These are phyloP conservation scores for Fagopyrum homotropicum DNA, from an alignment of 148 eudicot genomes.

Conservation along the genomic window DNA sequence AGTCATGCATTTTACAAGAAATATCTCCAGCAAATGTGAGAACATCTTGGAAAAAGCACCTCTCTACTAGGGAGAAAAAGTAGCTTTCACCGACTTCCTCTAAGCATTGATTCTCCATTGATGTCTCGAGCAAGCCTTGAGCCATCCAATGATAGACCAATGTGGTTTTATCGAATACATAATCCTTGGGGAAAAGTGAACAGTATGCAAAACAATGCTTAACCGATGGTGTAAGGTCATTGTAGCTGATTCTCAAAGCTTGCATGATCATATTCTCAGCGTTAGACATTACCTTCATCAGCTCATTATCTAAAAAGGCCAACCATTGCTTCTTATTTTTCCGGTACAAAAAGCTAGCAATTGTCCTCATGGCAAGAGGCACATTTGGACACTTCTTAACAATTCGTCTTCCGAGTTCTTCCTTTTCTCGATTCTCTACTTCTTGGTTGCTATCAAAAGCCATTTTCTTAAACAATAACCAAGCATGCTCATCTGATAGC, in stretches of 20 bases:
- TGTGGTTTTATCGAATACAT: slow-evolving; percentile 8
- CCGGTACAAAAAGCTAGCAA: slow-evolving; percentile 26
- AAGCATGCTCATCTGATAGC: slow-evolving; percentile 22
- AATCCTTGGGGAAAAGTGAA: slow-evolving; percentile 17
- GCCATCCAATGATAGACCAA: slow-evolving; percentile 22
- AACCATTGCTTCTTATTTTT: slow-evolving; percentile 22
- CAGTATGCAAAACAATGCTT: slow-evolving; percentile 19
- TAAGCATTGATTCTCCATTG: background rate
- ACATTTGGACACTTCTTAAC: slow-evolving; percentile 16
- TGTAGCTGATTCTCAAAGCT: slow-evolving; percentile 29
- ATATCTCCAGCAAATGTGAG: background rate
- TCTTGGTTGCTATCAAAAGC: slow-evolving; percentile 15
- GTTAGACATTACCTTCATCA: background rate
- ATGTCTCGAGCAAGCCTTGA: slow-evolving; percentile 15
- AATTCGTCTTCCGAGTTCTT: background rate
- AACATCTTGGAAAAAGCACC: slow-evolving; percentile 19
- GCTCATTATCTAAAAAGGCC: slow-evolving; percentile 11
- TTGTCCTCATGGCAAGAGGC: slow-evolving; percentile 22
- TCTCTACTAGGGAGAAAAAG: slow-evolving; percentile 12
- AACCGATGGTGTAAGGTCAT: slow-evolving; percentile 9
- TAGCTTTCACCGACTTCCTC: slow-evolving; percentile 20
- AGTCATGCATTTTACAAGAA: slow-evolving; percentile 17
- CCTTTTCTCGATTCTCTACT: background rate
- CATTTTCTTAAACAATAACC: slow-evolving; percentile 19
- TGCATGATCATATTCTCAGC: slow-evolving; percentile 17